A percentile compares a stretch with the other conserved stretches of the same genome.
Conservation (phyloP, 345 rosid genomes). For the Eucalyptus viminalis region DNA sequence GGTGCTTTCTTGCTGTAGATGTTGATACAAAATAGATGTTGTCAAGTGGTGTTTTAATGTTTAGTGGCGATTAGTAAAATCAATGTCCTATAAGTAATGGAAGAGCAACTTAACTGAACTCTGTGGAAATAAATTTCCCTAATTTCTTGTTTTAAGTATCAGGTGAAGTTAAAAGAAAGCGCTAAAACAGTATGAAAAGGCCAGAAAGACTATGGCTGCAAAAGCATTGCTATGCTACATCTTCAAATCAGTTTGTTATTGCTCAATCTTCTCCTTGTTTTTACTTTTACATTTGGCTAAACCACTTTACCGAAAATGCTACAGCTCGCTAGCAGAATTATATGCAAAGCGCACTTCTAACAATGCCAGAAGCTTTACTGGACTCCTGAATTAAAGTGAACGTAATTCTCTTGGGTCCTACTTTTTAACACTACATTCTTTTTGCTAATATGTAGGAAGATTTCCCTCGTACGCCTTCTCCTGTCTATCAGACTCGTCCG, state of each 20-base stretch:
- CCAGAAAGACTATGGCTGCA: background rate
- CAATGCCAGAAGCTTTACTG: background rate
- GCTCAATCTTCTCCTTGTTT: background rate
- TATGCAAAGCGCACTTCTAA: background rate
- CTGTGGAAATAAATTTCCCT: background rate
- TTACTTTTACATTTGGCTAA: background rate
- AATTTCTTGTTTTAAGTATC: background rate
- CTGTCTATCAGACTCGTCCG: conserved; percentile 65
- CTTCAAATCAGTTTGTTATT: background rate
- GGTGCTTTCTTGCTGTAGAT: background rate
- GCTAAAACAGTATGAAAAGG: background rate
- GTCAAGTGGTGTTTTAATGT: background rate
- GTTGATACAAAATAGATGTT: background rate
- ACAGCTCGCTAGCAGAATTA: background rate
- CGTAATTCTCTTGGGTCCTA: background rate
- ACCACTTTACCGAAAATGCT: background rate
- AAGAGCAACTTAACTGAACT: background rate
- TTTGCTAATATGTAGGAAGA: conserved; percentile 40
- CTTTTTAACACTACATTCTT: background rate
- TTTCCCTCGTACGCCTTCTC: conserved; percentile 66
- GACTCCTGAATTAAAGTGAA: background rate
- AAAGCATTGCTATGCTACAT: background rate
- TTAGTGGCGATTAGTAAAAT: background rate
- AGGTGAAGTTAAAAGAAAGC: background rate
- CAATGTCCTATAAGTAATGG: background rate